Evolutionary conservation across 2,329 filamentous ascomycete species (phyloP).

Genomic region (Colletotrichum sp.): DNA sequence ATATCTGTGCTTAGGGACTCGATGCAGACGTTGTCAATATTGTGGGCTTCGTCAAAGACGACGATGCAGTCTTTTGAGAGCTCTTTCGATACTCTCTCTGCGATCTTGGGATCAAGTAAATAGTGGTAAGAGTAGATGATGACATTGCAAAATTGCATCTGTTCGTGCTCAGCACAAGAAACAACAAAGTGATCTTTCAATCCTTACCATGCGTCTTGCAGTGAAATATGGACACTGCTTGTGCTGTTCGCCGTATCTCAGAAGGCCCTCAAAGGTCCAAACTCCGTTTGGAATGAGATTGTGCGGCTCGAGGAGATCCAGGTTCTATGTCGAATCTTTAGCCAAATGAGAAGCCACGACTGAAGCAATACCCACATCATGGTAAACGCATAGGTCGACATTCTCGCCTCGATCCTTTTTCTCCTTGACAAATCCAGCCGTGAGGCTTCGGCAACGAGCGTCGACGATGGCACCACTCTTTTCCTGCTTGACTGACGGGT

Average conservation of each 20-base stretch:
- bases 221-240: conserved; percentile 99
- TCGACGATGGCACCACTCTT: conserved; percentile 96
- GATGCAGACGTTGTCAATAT: conserved; percentile 99
- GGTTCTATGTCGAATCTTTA: conserved; percentile 62
- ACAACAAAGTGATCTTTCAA: neutral
- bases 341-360: neutral
- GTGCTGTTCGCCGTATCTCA: conserved; percentile 90
- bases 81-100: conserved; percentile 92
- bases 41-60: conserved; percentile 98
- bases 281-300: conserved; percentile 94
- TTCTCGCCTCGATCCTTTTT: conserved; percentile 96
- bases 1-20: conserved; percentile 96
- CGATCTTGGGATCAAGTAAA: conserved; percentile 95
- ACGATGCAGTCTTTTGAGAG: conserved; percentile 98
- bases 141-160: conserved; percentile 99
- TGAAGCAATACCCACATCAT: conserved; percentile 68
- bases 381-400: conserved; percentile 93
- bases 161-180: neutral
- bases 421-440: conserved; percentile 95
- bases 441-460: conserved; percentile 92
- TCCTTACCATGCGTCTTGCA: conserved; percentile 82
- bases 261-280: conserved; percentile 89
- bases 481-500: conserved; percentile 94
- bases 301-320: conserved; percentile 92
- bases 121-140: conserved; percentile 99